A percentile compares a stretch with the other conserved stretches of the same genome.
phyloP scores from a whole-genome alignment of 2,329 filamentous ascomycete genomes.

The Gremmenia infestans region DNA sequence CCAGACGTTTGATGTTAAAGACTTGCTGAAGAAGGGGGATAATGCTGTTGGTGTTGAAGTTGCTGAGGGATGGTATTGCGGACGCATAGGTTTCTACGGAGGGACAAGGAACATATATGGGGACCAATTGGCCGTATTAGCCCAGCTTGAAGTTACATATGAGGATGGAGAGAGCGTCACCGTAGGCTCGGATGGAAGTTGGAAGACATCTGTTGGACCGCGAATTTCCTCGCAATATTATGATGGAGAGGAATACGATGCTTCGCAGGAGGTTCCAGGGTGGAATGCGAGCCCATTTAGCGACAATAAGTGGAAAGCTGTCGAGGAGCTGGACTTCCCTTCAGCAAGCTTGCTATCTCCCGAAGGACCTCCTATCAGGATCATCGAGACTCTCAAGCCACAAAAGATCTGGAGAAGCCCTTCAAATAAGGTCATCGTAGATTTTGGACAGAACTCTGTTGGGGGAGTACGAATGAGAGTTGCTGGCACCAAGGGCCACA shows the following conservation, averaged over 20 bases:
- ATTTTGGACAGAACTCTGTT: slow-evolving; percentile 56
- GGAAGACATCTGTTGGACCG: slow-evolving; percentile 33
- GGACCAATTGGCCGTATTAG: slow-evolving; percentile 35
- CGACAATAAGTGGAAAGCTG: slow-evolving; percentile 27
- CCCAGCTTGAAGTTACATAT: slow-evolving; percentile 35
- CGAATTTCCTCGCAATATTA: slow-evolving; percentile 39
- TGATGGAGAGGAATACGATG: slow-evolving; percentile 49
- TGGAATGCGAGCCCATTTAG: slow-evolving; percentile 25
- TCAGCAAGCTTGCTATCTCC: slow-evolving; percentile 35
- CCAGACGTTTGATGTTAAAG: slow-evolving; percentile 47
- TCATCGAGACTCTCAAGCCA: slow-evolving; percentile 32
- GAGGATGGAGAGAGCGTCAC: slow-evolving; percentile 28
- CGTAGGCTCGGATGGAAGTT: slow-evolving; percentile 36
- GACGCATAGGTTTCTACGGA: slow-evolving; percentile 34
- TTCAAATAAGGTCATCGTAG: slow-evolving; percentile 43
- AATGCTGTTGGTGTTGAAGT: slow-evolving; percentile 41
- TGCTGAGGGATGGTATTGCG: slow-evolving; percentile 47
- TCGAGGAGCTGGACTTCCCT: slow-evolving; percentile 27
- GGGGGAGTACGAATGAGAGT: slow-evolving; percentile 42
- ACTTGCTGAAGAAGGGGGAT: slow-evolving; percentile 32
- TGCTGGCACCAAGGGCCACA: slow-evolving; percentile 34
- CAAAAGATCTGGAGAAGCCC: slow-evolving; percentile 34
- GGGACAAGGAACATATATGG: slow-evolving; percentile 36
- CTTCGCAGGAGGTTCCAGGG: slow-evolving; percentile 29
- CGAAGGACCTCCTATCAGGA: slow-evolving; percentile 40